Evolutionary conservation across 192 early-diverging fungal genomes (phyloP), one percentile per base, ranked within the genome.

Genomic region (Coemansia sp.): DNA sequence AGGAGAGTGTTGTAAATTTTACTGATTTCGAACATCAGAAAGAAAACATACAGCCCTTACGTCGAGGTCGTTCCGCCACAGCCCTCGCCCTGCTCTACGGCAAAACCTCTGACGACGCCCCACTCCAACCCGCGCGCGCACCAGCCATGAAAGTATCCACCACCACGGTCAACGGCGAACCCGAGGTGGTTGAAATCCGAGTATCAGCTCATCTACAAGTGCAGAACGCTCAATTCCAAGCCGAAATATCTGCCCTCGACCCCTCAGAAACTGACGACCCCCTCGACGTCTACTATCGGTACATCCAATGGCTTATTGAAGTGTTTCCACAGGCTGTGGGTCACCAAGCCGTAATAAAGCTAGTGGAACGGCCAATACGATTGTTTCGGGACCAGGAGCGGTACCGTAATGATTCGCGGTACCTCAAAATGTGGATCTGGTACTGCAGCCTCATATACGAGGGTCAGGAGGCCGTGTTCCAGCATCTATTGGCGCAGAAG

Each of bases 11-110:
- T 29, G 72, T 82, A 11, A 76, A 86, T 25, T 84, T 84, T 62
- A 58, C 77, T 6, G 72, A 77, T 10, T 86, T 94, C 36, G 91
- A 92, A 68, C 71, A 85, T 41, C 88, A 94, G 57, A 92, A 92
- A 69, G 92, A 94, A 75, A 94, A 94, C 79, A 91, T 94, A 38
- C 77, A 86, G 32, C 91, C 91, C 21, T 65, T 87, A 9, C 74
- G 77, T 4, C 72, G 88, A 27, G 92, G 92, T 12, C 85, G 92
- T 9, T 88, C 85, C 45, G 91, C 89, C n/a, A 72, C 67, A 10
- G 64, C 78, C 5, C 69, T 88, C 1, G 67, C 82, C 0, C 64
- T 67, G 3, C 50, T 85, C 27, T 85, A 80, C 69, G 74, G 78
- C 27, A 67, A 38, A 39, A 41, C 61, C 11, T n/a, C 31, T 11